Percentiles rank a stretch among this genome's conserved stretches.
These are phyloP conservation scores for Cercospora sesami DNA, from an alignment of 2,329 filamentous ascomycete genomes.

Conservation along the genomic window DNA sequence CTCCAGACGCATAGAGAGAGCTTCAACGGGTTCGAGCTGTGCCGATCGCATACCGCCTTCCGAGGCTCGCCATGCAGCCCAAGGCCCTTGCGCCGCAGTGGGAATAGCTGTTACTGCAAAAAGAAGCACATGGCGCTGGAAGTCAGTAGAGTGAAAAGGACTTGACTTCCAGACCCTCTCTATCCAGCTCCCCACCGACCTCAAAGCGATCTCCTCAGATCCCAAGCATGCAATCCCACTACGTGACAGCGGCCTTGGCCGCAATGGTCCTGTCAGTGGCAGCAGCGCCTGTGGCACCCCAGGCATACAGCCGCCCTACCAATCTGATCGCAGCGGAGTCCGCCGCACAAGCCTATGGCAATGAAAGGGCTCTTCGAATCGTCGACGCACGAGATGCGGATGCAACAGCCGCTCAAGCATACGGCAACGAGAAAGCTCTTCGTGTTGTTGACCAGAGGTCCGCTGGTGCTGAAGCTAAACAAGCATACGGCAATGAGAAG, in stretches of 20 bases:
- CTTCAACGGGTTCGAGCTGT: neutral
- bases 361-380: neutral
- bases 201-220: neutral
- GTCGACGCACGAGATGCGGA: constrained; percentile 1
- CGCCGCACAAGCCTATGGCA: constrained; percentile 6
- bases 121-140: neutral
- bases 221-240: neutral
- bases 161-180: neutral
- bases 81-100: neutral
- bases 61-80: neutral
- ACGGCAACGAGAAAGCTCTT: constrained; percentile 6
- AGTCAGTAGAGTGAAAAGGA: neutral
- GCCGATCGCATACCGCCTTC: neutral
- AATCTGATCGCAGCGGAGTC: neutral
- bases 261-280: neutral
- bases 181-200: neutral
- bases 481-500: constrained; percentile 4
- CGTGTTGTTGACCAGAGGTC: neutral
- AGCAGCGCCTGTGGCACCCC: constrained; percentile 7
- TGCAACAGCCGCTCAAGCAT: constrained; percentile 4
- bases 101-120: neutral
- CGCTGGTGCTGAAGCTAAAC: neutral
- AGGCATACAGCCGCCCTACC: constrained; percentile 3
- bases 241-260: neutral
- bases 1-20: neutral